Evolutionary conservation across 2,329 filamentous ascomycete genomes (phyloP).

Genomic region (Calonectria ilicicola): DNA sequence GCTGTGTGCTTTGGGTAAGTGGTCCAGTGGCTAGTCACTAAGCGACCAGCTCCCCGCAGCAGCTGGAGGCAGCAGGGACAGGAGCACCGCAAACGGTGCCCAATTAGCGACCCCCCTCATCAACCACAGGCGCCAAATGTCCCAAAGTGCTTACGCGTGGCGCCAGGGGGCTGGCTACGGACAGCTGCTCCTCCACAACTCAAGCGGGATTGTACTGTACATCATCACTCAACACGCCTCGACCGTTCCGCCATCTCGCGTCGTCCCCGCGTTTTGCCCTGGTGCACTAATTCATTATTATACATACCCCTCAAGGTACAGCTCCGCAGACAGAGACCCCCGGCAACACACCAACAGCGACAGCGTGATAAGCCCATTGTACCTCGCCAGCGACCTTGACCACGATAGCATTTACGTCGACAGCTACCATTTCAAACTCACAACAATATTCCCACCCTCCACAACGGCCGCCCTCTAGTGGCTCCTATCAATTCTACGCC

Average conservation of each 20-base stretch:
- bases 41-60: not conserved
- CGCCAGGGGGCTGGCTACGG: slow-evolving; percentile 10
- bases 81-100: not conserved
- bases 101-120: not conserved
- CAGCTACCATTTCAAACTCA: not conserved
- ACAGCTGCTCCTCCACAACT: slow-evolving; percentile 12
- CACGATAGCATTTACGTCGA: not conserved
- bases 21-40: not conserved
- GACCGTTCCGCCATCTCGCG: not conserved
- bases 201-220: slow-evolving; percentile 7
- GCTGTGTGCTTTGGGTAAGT: not conserved
- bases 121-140: not conserved
- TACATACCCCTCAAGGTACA: not conserved
- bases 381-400: not conserved
- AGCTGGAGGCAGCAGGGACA: not conserved
- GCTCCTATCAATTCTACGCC: not conserved
- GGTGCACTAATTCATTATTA: not conserved
- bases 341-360: not conserved
- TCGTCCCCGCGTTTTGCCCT: not conserved
- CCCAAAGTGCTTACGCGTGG: slow-evolving; percentile 21
- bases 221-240: slow-evolving; percentile 13
- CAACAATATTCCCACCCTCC: not conserved
- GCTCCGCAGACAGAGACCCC: not conserved
- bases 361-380: not conserved
- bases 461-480: not conserved